Percentiles rank a stretch among this genome's conserved stretches.
These are phyloP conservation scores for Manihot esculenta DNA, from an alignment of 441 rosid species.

Conservation along the genomic window DNA sequence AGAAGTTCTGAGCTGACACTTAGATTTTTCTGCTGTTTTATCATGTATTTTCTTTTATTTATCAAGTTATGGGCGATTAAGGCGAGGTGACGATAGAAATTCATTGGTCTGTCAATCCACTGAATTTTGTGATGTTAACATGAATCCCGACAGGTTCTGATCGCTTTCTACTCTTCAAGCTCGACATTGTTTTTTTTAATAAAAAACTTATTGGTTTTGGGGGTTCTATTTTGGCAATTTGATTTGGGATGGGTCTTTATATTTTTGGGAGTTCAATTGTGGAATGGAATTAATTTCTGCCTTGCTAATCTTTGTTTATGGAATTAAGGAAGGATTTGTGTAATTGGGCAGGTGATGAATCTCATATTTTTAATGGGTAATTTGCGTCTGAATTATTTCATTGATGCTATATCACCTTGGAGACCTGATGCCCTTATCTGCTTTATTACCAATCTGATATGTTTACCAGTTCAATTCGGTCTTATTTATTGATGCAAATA, in stretches of 20 bases:
- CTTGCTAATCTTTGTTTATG: too few species aligned
- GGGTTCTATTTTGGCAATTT: too few species aligned
- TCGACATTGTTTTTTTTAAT: too few species aligned
- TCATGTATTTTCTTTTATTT: neutral
- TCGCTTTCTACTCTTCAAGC: too few species aligned
- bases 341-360: constrained; percentile 28
- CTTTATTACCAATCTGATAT: too few species aligned
- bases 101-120: constrained; percentile 64
- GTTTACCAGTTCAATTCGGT: too few species aligned
- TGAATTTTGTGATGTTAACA: constrained; percentile 51
- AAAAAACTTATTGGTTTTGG: too few species aligned
- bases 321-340: too few species aligned
- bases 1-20: constrained; percentile 57
- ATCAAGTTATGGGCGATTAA: neutral
- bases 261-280: too few species aligned
- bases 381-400: constrained; percentile 40
- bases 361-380: constrained; percentile 39
- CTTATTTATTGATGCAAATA: too few species aligned
- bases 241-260: too few species aligned
- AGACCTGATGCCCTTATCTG: constrained; percentile 36
- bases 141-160: constrained; percentile 67
- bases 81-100: constrained; percentile 59
- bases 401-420: constrained; percentile 50
- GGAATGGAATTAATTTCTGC: too few species aligned
- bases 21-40: neutral